Percentiles rank a stretch among this genome's conserved stretches.
Evolutionary conservation across 2,329 filamentous ascomycete species (phyloP).

Genomic region (Malbranchea cinnamomea): DNA sequence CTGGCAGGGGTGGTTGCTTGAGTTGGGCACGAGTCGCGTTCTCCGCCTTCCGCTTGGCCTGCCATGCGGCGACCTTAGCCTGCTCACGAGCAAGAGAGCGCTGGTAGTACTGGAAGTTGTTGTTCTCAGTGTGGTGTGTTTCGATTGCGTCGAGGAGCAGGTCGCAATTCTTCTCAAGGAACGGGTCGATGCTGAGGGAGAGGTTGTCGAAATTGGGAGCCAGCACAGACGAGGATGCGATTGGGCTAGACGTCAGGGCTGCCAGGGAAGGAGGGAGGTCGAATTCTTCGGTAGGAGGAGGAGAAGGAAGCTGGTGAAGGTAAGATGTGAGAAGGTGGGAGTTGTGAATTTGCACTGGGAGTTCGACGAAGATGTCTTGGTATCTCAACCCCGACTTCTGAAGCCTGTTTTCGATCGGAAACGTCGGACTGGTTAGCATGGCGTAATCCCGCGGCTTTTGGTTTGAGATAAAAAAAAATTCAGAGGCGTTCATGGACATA

Average conservation of each 20-base stretch:
- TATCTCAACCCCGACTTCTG: slow-evolving; percentile 89
- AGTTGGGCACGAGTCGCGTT: slow-evolving; percentile 71
- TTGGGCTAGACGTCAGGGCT: slow-evolving; percentile 53
- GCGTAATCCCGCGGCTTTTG: neutral
- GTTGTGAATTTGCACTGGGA: slow-evolving; percentile 85
- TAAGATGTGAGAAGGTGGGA: slow-evolving; percentile 92
- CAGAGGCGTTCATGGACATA: too few relatives aligned
- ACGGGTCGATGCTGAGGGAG: slow-evolving; percentile 88
- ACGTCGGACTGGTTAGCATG: neutral
- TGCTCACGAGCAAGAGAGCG: slow-evolving; percentile 87
- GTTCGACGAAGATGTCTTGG: slow-evolving; percentile 83
- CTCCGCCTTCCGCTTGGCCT: slow-evolving; percentile 90
- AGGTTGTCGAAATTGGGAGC: slow-evolving; percentile 81
- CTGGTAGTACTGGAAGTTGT: slow-evolving; percentile 98
- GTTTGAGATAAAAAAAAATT: neutral
- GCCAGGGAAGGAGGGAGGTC: slow-evolving; percentile 64
- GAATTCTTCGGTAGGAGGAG: slow-evolving; percentile 50
- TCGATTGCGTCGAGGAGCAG: slow-evolving; percentile 93
- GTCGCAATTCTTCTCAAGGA: slow-evolving; percentile 96
- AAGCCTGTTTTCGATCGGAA: slow-evolving; percentile 43
- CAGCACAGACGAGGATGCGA: slow-evolving; percentile 47
- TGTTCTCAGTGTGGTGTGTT: slow-evolving; percentile 93
- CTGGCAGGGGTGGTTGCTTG: slow-evolving; percentile 77
- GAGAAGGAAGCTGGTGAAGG: slow-evolving; percentile 74
- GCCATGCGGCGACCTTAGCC: slow-evolving; percentile 91